Percentiles rank a stretch among this genome's conserved stretches.
phyloP scores from a whole-genome alignment of 1,139 yeast species.

The Dujonia santamariae region DNA sequence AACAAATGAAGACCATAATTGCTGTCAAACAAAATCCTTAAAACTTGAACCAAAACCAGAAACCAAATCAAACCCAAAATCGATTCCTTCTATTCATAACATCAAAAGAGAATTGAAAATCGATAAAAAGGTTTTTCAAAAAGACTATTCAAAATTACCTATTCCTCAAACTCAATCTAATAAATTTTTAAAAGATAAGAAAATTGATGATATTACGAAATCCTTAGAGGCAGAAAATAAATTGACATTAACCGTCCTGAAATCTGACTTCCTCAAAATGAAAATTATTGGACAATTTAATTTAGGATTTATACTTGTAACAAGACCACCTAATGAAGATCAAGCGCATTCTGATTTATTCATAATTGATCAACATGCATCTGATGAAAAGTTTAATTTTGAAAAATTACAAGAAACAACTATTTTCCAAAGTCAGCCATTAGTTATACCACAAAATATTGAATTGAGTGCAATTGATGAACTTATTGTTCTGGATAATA shows the following conservation, averaged over 20 bases:
- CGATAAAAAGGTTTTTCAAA: conserved; percentile 4
- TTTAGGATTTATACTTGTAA: conserved; percentile 80
- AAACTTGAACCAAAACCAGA: background rate
- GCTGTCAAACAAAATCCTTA: background rate
- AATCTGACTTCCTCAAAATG: conserved; percentile 69
- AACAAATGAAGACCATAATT: background rate
- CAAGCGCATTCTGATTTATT: conserved; percentile 43
- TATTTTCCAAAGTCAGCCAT: conserved; percentile 60
- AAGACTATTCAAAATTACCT: conserved; percentile 4
- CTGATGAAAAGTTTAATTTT: conserved; percentile 91
- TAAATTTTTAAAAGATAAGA: conserved; percentile 3
- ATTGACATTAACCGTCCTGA: conserved; percentile 53
- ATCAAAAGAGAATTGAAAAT: background rate
- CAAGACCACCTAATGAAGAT: conserved; percentile 24
- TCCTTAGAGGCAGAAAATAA: conserved; percentile 50
- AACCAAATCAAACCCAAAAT: background rate
- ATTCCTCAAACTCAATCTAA: background rate
- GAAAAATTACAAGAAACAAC: conserved; percentile 62
- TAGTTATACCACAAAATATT: conserved; percentile 63
- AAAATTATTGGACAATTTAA: conserved; percentile 87
- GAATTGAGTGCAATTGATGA: conserved; percentile 80
- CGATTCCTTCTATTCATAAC: background rate
- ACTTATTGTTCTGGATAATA: conserved; percentile 59
- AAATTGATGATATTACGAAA: conserved; percentile 18
- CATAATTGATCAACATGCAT: conserved; percentile 95